Base-by-base conservation (phyloP, 352 stramenopile species). In the Pythium phragmiticola region DNA sequence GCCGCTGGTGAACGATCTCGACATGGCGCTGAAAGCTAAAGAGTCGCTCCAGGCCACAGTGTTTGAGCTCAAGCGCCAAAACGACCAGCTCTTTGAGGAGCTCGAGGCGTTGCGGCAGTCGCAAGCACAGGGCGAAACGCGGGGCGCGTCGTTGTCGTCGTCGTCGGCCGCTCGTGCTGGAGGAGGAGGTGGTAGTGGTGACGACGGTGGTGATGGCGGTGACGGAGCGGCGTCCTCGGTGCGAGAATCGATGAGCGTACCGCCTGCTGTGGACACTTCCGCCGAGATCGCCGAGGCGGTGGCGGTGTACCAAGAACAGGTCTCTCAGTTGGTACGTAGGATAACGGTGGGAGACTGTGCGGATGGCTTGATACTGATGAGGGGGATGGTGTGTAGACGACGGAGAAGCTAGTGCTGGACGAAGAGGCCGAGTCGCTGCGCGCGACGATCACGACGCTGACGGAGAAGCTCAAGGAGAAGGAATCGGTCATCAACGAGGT, bases 401-500 rank as follows among this genome's bases (percentile, higher is more conserved):
- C 41, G 17, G 63, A 33, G 42, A 64, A 34, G 36, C 76, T 88
- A 74, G 66, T 71, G n/a, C 77, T 88, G 33, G 70, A 74, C 0
- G 87, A 95, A 65, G 76, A 74, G 2, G 76, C 76, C 7, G 84
- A 92, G 36, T 95, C 87, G 47, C 75, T 87, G 60, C 87, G 87
- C n/a, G 83, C 78, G 48, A 92, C 87, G 2, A 84, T 94, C 33
- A 70, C 75, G 0, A 80, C 92, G 49, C 69, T 95, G 56, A 95
- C 87, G 9, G 91, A 90, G 57, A 74, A 84, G 36, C 66, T 95
- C n/a, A 95, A 95, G 59, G 87, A 93, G 54, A 95, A 95, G 54
- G 87, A 95, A 47, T 92, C 87, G 16, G 63, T 89, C 45, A 95
- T 95, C 76, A 95, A 95, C 62, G 86, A 94, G 61, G 73, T 95